A percentile compares a stretch with the other conserved stretches of the same genome.
Conservation (phyloP, 2,329 filamentous ascomycete genomes). For the Aspergillus sp. region DNA sequence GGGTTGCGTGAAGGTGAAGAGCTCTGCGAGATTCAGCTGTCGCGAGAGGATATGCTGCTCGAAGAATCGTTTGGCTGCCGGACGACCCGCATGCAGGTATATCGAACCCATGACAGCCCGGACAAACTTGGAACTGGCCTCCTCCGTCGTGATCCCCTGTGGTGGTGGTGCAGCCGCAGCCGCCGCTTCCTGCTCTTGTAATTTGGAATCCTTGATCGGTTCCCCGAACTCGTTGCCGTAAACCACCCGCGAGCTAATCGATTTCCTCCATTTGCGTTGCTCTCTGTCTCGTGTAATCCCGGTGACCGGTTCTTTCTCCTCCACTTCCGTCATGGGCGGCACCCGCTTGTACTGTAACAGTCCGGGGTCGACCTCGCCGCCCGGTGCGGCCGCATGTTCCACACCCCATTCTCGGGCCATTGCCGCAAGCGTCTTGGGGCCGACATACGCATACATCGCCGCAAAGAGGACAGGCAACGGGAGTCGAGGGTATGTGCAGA, state of each 20-base stretch:
- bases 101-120: constrained; percentile 75
- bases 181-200: too few species aligned
- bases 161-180: constrained; percentile 14
- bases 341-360: constrained; percentile 67
- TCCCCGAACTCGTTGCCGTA: constrained; percentile 83
- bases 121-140: constrained; percentile 67
- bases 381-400: constrained; percentile 76
- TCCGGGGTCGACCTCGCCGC: constrained; percentile 84
- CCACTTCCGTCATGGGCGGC: constrained; percentile 33
- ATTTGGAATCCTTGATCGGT: constrained; percentile 18
- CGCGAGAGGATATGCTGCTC: constrained; percentile 73
- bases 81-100: constrained; percentile 74
- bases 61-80: constrained; percentile 74
- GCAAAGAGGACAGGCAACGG: constrained; percentile 83
- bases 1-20: constrained; percentile 80
- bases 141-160: constrained; percentile 41
- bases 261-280: constrained; percentile 56
- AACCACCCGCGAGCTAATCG: constrained; percentile 67
- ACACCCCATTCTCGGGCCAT: constrained; percentile 85
- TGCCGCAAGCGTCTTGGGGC: constrained; percentile 62
- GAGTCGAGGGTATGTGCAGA: constrained; percentile 83
- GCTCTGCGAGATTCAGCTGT: constrained; percentile 62
- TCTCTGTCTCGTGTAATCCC: constrained; percentile 37
- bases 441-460: constrained; percentile 75
- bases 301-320: constrained; percentile 35